phyloP scores from a whole-genome alignment of 1,284 basidiomycete genomes.

The Cutaneotrichosporon sp. region DNA sequence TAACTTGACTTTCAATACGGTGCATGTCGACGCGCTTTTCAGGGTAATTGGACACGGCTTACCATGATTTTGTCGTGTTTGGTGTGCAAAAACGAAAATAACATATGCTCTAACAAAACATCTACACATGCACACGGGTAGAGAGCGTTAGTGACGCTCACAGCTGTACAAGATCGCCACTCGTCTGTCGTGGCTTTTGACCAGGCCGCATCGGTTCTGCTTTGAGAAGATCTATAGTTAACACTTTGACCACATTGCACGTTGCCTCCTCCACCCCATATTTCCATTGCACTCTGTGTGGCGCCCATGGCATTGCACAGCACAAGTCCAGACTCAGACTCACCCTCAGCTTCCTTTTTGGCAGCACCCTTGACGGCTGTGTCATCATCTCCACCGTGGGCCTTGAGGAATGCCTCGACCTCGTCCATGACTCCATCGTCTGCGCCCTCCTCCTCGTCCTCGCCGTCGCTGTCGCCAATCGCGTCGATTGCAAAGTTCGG shows the following conservation, averaged over 20 bases:
- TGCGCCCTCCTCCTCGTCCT: constrained; percentile 58
- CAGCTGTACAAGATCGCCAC: constrained; percentile 20
- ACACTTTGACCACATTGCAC: not conserved
- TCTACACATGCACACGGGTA: not conserved
- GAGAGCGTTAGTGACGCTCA: not conserved
- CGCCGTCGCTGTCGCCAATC: constrained; percentile 74
- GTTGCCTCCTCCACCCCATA: not conserved
- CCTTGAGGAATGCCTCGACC: constrained; percentile 89
- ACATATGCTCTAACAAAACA: not conserved
- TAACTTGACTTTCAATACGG: no score
- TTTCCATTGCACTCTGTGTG: not conserved
- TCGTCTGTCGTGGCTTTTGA: constrained; percentile 5
- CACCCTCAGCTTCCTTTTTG: constrained; percentile 61
- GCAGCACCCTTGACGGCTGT: constrained; percentile 80
- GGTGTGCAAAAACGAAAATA: not conserved
- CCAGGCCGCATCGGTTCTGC: constrained; percentile 39
- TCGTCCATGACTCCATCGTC: constrained; percentile 76
- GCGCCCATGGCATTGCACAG: not conserved
- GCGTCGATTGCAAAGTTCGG: constrained; percentile 93
- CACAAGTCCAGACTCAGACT: constrained; percentile 23
- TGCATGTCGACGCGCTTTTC: not conserved
- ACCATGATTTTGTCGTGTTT: not conserved
- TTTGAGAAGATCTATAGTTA: constrained; percentile 36
- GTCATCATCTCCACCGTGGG: constrained; percentile 62
- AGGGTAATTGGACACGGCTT: not conserved